Evolutionary conservation across 805 yeast genomes (phyloP), one percentile per base, ranked within the genome.

Genomic region (Scheffersomyces stipitis): DNA sequence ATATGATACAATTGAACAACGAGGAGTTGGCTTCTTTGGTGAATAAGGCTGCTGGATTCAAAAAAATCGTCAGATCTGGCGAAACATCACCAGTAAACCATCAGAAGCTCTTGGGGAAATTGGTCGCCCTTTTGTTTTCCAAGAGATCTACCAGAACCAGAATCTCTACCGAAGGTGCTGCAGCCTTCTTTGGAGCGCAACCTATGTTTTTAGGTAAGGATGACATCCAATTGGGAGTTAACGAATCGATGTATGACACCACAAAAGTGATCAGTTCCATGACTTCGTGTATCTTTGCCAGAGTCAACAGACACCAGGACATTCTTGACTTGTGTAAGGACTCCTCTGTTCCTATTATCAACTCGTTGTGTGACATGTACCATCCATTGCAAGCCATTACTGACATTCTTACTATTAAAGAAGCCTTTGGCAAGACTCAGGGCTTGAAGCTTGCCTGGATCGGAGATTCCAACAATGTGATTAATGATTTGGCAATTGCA

Each of bases 261-360:
- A 76, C 96, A 13, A 81, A 78, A 47, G 96, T 93, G 24, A 77
- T 93, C 4, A 85, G 96, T 10, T 89, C 97, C 2, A 93, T 93
- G 99, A 86, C 95, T 1, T 83, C 96, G n/a, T 84, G 96, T 45
- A 80, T 93, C 5, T 90, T 93, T 67, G 99, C 98, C n/a, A 81
- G 99, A 56, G 99, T 93, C 14, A 82, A 87, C 46, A 69, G 78
- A 18, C 96, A 93, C 55, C 71, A 78, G 16, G 96, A 91, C 42
- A 90, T 93, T 48, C 77, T 75, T 52, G 83, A 82, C 38, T 71
- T 93, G 36, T 81, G 89, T 36, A 67, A 83, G 52, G 80, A 87
- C 58, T 87, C 96, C 0, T 60, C 78, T 1, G 97, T 88, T 3
- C 99, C 99, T 5, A 84, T 93, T 40, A 88, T 93, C 50, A 93